Evolutionary conservation across 192 early-diverging fungal genomes (phyloP), one percentile per base, ranked within the genome.

Genomic region (Rhizoclosmatium sp.): DNA sequence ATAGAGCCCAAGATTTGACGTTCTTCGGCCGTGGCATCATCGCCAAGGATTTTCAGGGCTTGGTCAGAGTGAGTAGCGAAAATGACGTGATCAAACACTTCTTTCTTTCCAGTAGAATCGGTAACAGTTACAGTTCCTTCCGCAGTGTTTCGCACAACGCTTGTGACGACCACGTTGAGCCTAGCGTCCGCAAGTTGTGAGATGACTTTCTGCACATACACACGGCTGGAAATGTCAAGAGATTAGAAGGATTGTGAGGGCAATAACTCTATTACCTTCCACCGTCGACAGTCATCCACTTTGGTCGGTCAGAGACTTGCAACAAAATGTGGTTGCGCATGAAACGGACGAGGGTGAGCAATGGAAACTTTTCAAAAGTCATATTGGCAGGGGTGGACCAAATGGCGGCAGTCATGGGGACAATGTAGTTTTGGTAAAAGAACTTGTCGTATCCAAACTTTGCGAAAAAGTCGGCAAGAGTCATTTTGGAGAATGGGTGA

Each of bases 391-490:
- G 90, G 5, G 89, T 92, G 48, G 85, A 86, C 91, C 91, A 92
- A 61, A 92, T 88, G 10, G 88, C 85, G 4, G 91, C 86, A 31
- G 90, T 92, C 89, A 92, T 92, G 2, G 91, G 91, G 10, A 92
- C 73, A 21, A 92, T 59, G 66, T 92, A 92, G 83, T 92, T 89
- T 79, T 92, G 83, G 47, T 83, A 85, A 69, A 92, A 92, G 69
- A 86, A 83, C 2, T 59, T 49, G 10, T 90, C 92, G 80, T 90
- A 92, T 16, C 70, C 69, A 46, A 86, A 80, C 71, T 80, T 21
- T 2, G 75, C 61, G 48, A 92, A 86, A 69, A 89, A 92, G 45
- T 88, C 88, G 31, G 82, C 88, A 12, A 91, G 65, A 10, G 84
- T 90, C 78, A 86, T 77, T 2, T 71, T 71, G 2, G 87, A 78